Base-by-base conservation (phyloP, 202 grass and related monocot genomes). In the Carex sylvatica region DNA sequence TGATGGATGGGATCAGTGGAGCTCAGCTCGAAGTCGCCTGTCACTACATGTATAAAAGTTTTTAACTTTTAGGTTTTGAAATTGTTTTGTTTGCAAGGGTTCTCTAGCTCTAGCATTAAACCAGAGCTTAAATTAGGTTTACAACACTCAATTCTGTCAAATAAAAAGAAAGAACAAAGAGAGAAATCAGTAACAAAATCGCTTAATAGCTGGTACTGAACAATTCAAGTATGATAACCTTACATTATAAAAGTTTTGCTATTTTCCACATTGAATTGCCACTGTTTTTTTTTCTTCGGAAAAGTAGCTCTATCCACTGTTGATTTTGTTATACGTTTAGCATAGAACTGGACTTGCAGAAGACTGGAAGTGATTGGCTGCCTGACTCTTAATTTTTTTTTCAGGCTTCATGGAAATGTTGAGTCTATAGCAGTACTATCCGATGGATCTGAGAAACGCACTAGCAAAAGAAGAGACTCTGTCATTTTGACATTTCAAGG, bases 381-480 rank as follows among this genome's bases (percentile, higher is more conserved):
- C 80, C 79, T 62, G 54, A 86, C 38, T 62, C 56, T 88, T 60
- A 49, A 60, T 75, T 75, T 13, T 16, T 82, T 14, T 86, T 23
- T 23, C 86, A 93, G 95, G 79, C 89, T 98, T 65, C 95, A 98
- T 20, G 92, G 95, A 5, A 98, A 98, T 64, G 65, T 95, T 9
- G 90, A 94, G 67, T 98, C 90, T 7, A 85, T 98, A 72, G 78
- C 92, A 30, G 78, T 98, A 69, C 44, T 98, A 74, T 98, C 90
- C 4, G 80, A 81, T 80, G 91, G 91, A 78, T 71, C 81, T 13
- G 92, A 93, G 14, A 91, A 88, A 53, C 80, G 15, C 8, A 53
- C 58, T n/a, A 16, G 53, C 56, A 86, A 83, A 31, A 95, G 86
- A 69, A 86, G 89, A 85, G 92, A 90, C 46, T 87, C 95, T 1